phyloP scores from a whole-genome alignment of 2,329 filamentous ascomycete genomes.

The Fusarium buharicum region DNA sequence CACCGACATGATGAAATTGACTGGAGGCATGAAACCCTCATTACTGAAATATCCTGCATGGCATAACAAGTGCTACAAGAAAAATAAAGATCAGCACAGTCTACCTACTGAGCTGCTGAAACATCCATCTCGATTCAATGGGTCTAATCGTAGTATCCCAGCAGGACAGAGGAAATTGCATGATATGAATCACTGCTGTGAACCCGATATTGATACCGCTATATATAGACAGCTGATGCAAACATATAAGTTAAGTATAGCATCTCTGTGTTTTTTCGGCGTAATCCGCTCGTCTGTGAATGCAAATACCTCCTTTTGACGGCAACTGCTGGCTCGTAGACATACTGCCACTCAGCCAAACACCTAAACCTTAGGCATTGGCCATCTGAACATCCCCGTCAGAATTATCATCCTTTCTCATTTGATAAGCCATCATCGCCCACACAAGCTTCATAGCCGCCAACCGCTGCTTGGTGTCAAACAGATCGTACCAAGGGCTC shows the following conservation, averaged over 20 bases:
- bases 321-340: neutral
- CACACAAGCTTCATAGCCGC: constrained; percentile 67
- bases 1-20: constrained; percentile 11
- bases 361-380: constrained; percentile 36
- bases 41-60: constrained; percentile 12
- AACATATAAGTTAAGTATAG: constrained; percentile 8
- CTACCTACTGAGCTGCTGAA: neutral
- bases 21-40: constrained; percentile 2
- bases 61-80: constrained; percentile 10
- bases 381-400: constrained; percentile 46
- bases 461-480: constrained; percentile 63
- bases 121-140: neutral
- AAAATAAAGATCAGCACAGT: neutral
- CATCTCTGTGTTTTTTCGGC: neutral
- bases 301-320: neutral
- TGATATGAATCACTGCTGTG: neutral
- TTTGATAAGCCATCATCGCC: constrained; percentile 69
- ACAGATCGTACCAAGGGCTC: constrained; percentile 71
- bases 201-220: constrained; percentile 1
- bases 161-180: neutral
- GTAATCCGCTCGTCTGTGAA: neutral
- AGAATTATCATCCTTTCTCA: constrained; percentile 56
- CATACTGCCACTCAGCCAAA: neutral
- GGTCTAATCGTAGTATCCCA: neutral
- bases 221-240: constrained; percentile 8